Conservation (phyloP, 129 eudicot species). For the Pittosporum tobira region DNA sequence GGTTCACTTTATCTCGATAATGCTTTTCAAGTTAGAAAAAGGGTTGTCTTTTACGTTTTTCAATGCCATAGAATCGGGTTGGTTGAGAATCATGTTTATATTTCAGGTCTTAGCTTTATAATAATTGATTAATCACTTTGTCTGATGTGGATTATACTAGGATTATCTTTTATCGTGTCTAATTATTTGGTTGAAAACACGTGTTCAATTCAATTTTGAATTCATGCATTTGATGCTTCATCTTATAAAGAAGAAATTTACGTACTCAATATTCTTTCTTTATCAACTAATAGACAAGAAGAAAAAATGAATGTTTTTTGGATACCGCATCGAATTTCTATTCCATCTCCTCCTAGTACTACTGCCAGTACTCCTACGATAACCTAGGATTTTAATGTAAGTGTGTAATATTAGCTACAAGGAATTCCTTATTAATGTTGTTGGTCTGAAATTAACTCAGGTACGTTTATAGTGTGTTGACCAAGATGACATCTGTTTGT, state of each 20-base stretch:
- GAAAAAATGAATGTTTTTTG: too few species aligned
- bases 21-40: neutral
- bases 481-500: constrained; percentile 88
- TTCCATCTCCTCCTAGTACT: too few species aligned
- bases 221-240: neutral
- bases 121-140: neutral
- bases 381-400: too few species aligned
- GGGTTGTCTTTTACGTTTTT: neutral
- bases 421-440: too few species aligned
- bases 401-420: too few species aligned
- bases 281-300: too few species aligned
- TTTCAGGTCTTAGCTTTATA: neutral
- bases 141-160: neutral
- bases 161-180: neutral
- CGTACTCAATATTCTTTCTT: too few species aligned
- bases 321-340: too few species aligned
- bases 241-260: too few species aligned
- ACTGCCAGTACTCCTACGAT: too few species aligned
- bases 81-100: too few species aligned
- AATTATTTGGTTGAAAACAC: too few species aligned
- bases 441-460: neutral
- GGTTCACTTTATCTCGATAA: neutral
- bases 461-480: constrained; percentile 36
- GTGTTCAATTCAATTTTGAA: neutral
- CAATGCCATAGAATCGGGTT: neutral